Evolutionary conservation across 768 basidiomycete genomes (phyloP), one percentile per base, ranked within the genome.

Genomic region (Russula griseocarnosa): DNA sequence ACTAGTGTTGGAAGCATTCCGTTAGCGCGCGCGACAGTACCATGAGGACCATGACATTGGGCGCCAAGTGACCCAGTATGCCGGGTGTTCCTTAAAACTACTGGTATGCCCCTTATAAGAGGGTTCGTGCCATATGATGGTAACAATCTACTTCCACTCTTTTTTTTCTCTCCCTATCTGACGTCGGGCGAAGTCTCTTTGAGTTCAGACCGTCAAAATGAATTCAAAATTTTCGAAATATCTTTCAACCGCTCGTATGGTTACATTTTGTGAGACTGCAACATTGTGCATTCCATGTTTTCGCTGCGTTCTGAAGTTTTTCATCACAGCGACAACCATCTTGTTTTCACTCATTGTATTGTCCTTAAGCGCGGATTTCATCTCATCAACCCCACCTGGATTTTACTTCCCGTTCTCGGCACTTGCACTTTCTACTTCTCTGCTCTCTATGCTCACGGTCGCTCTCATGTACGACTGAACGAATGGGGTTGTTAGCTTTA

Each of bases 261-360:
- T 36, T 10, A 51, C 54, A 3, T 65, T 65, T 8, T 54, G 64
- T 65, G 38, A 32, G 60, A 22, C 9, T 13, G 13, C n/a, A 26
- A 26, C 24, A 36, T 52, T 28, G 11, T 46, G 2, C 32, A 20
- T 16, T 28, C 8, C 14, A 20, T 14, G 24, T 18, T 24, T 34
- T 24, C 20, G 2, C 26, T 5, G 26, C 5, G 10, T 46, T 16
- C 49, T 65, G 32, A 56, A 52, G 3, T 0, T 18, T 6, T 51
- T 14, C n/a, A 5, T 16, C 47, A 13, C 20, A 65, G 64, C 24
- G n/a, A 65, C 64, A 9, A 34, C 62, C 30, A 26, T 53, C 26
- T 9, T 73, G 10, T 73, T 76, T 56, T 69, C 75, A 5, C 0
- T 76, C 36, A 69, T 79, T 55, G 74, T 68, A 22, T 58, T 79